A percentile compares a stretch with the other conserved stretches of the same genome.
These are phyloP conservation scores for Phytophthora vignae DNA, from an alignment of 352 stramenopile species.

Conservation along the genomic window DNA sequence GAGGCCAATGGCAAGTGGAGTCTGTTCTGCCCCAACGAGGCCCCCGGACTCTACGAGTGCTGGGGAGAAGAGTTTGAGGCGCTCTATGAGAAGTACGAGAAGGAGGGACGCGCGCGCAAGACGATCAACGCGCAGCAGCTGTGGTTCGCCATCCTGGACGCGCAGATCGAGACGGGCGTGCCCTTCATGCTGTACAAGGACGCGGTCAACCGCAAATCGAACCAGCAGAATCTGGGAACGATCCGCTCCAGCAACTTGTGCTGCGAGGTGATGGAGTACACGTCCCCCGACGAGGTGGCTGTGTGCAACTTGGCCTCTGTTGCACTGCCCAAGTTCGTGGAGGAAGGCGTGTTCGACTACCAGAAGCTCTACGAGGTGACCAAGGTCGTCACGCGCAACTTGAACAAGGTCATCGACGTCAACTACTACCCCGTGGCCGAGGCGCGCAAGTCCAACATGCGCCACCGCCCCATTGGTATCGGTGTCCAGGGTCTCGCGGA, in stretches of 20 bases:
- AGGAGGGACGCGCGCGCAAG: constrained; percentile 93
- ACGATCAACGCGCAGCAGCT: constrained; percentile 98
- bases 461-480: constrained; percentile 98
- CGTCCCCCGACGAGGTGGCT: constrained; percentile 96
- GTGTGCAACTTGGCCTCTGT: constrained; percentile 99
- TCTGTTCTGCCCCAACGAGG: constrained; percentile 99
- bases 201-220: constrained; percentile 98
- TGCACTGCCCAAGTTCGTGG: constrained; percentile 96
- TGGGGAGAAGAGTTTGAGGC: constrained; percentile 96
- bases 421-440: constrained; percentile 99
- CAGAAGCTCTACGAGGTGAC: constrained; percentile 95
- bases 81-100: constrained; percentile 97
- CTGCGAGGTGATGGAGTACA: constrained; percentile 99
- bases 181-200: constrained; percentile 99
- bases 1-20: constrained; percentile 97
- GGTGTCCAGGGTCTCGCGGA: constrained; percentile 99
- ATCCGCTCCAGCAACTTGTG: constrained; percentile 99
- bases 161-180: constrained; percentile 99
- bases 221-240: constrained; percentile 99
- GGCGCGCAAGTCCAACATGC: constrained; percentile 95
- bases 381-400: constrained; percentile 97
- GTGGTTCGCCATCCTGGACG: constrained; percentile 99
- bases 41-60: constrained; percentile 93
- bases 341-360: constrained; percentile 94
- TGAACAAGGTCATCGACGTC: constrained; percentile 99